Evolutionary conservation across 1,284 basidiomycete genomes (phyloP).

Genomic region (Bjerkandera adusta): DNA sequence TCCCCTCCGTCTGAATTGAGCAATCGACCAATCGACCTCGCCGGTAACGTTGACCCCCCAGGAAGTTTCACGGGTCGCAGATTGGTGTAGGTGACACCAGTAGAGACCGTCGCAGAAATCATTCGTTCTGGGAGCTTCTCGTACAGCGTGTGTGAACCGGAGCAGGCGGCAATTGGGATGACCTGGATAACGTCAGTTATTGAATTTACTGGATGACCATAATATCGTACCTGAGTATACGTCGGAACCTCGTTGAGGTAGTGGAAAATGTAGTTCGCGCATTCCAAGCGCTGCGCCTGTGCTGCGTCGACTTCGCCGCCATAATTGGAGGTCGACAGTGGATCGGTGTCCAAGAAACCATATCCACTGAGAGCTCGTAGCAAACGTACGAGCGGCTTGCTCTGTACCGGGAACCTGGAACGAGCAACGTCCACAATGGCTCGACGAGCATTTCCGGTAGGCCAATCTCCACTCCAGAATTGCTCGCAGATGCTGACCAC

Average conservation of each 20-base stretch:
- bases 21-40: slow-evolving; percentile 66
- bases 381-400: slow-evolving; percentile 69
- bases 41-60: slow-evolving; percentile 68
- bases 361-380: slow-evolving; percentile 73
- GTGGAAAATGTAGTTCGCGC: slow-evolving; percentile 67
- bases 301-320: slow-evolving; percentile 32
- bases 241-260: slow-evolving; percentile 74
- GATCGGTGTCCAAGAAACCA: slow-evolving; percentile 69
- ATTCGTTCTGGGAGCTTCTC: slow-evolving; percentile 63
- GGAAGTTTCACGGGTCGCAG: slow-evolving; percentile 68
- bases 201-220: too few species aligned
- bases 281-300: slow-evolving; percentile 46
- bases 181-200: too few species aligned
- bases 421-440: slow-evolving; percentile 80
- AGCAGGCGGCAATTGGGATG: slow-evolving; percentile 57
- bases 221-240: slow-evolving; percentile 75
- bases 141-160: slow-evolving; percentile 66
- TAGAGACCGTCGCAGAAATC: slow-evolving; percentile 45
- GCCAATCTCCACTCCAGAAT: slow-evolving; percentile 75
- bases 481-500: slow-evolving; percentile 74
- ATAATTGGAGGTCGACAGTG: slow-evolving; percentile 51
- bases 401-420: slow-evolving; percentile 79
- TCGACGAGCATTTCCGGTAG: slow-evolving; percentile 56
- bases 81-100: slow-evolving; percentile 64
- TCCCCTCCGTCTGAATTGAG: slow-evolving; percentile 73